Evolutionary conservation across 2,329 filamentous ascomycete genomes (phyloP).

Genomic region (Talaromyces marneffei): DNA sequence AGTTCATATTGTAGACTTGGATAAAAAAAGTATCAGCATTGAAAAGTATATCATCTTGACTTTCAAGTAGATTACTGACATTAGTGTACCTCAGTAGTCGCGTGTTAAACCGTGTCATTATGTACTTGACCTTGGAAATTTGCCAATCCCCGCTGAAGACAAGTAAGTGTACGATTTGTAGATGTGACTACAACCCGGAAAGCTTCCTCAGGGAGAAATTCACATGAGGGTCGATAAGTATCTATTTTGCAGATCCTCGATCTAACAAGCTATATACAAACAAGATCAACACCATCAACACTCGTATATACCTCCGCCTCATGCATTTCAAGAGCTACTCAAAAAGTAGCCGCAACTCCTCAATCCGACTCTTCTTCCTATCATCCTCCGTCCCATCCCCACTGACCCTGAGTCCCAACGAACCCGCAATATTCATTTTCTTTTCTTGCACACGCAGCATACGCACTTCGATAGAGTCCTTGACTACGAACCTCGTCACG

Average conservation of each 20-base stretch:
- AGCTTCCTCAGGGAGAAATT: too few relatives aligned
- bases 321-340: too few relatives aligned
- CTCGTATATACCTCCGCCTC: too few relatives aligned
- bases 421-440: slow-evolving; percentile 84
- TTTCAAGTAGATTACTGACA: too few relatives aligned
- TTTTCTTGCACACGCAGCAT: slow-evolving; percentile 91
- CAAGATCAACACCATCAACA: neutral
- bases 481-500: slow-evolving; percentile 82
- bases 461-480: slow-evolving; percentile 85
- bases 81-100: too few relatives aligned
- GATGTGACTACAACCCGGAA: neutral
- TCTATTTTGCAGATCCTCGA: neutral
- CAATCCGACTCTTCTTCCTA: slow-evolving; percentile 80
- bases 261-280: neutral
- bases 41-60: neutral
- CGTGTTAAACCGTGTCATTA: neutral
- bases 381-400: slow-evolving; percentile 83
- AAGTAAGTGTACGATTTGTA: neutral
- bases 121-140: too few relatives aligned
- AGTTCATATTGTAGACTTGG: slow-evolving; percentile 14
- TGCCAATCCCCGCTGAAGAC: too few relatives aligned
- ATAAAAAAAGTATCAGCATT: slow-evolving; percentile 2
- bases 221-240: neutral
- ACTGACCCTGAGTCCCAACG: slow-evolving; percentile 92
- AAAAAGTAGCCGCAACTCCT: slow-evolving; percentile 88